A percentile compares a stretch with the other conserved stretches of the same genome.
phyloP scores from a whole-genome alignment of 192 early-diverging fungal genomes.

The Coemansia sp. region DNA sequence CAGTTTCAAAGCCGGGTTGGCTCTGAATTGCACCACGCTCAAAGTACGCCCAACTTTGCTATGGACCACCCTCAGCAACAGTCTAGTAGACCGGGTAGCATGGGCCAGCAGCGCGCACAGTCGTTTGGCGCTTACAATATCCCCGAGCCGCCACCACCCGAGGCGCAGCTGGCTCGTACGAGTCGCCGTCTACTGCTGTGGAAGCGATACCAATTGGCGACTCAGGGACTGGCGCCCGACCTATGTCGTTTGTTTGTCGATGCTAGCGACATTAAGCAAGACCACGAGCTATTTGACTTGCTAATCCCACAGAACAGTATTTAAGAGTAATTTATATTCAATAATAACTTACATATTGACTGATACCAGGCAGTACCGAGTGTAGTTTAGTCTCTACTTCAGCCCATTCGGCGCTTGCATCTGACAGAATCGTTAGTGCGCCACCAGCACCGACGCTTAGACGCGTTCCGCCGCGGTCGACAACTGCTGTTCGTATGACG shows the following conservation, averaged over 20 bases:
- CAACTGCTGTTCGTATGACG: constrained; percentile 88
- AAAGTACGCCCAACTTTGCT: neutral
- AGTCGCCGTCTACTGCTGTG: constrained; percentile 40
- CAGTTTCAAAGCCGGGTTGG: neutral
- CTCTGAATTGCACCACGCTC: neutral
- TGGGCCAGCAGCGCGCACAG: neutral
- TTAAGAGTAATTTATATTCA: neutral
- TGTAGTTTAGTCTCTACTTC: constrained; percentile 81
- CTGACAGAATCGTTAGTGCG: constrained; percentile 85
- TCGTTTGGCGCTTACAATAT: constrained; percentile 38
- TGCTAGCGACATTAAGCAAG: constrained; percentile 44
- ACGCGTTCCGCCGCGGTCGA: constrained; percentile 22
- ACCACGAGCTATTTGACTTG: constrained; percentile 21
- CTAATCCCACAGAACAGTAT: constrained; percentile 19
- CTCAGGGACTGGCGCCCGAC: constrained; percentile 28
- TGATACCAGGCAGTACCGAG: constrained; percentile 21
- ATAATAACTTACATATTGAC: neutral
- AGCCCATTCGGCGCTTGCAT: constrained; percentile 81
- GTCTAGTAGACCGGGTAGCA: neutral
- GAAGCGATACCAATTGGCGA: constrained; percentile 32
- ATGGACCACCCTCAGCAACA: neutral
- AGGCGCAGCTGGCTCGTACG: constrained; percentile 44
- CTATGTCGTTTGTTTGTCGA: constrained; percentile 54
- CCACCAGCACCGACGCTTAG: constrained; percentile 90
- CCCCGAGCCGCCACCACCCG: constrained; percentile 49